These are phyloP conservation scores for Populus trichocarpa DNA, from an alignment of 441 rosid genomes.

Conservation along the genomic window DNA sequence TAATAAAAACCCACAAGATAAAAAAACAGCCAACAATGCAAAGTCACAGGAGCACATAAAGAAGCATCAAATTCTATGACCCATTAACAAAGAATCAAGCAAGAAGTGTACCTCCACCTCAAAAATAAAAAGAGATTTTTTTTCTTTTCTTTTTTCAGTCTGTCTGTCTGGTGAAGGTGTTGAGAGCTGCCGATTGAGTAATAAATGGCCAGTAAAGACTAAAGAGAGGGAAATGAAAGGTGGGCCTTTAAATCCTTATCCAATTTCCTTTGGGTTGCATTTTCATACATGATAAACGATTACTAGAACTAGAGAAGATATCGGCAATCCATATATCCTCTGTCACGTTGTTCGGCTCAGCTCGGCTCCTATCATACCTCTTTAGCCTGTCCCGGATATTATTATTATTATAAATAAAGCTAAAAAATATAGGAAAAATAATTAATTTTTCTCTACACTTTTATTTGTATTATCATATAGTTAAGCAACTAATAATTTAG, in stretches of 20 bases:
- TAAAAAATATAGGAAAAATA: too few species aligned
- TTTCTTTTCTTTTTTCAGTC: background rate
- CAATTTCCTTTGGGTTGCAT: constrained; percentile 1
- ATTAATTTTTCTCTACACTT: too few species aligned
- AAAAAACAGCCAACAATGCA: background rate
- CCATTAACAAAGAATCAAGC: background rate
- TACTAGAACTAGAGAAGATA: background rate
- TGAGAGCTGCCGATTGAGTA: background rate
- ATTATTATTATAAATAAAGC: too few species aligned
- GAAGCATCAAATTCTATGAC: background rate
- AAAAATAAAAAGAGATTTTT: background rate
- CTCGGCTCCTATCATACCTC: background rate
- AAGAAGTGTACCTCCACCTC: constrained; percentile 1
- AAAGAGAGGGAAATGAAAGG: constrained; percentile 40
- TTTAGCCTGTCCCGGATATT: background rate
- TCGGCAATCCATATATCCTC: background rate
- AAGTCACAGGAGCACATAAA: background rate
- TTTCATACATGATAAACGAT: background rate
- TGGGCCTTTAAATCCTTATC: constrained; percentile 48
- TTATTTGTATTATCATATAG: too few species aligned
- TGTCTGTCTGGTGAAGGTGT: background rate
- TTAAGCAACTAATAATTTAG: too few species aligned
- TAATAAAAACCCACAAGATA: background rate
- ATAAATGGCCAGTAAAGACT: background rate
- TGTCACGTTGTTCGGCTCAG: background rate